These are phyloP conservation scores for Pseudogymnoascus sp. DNA, from an alignment of 2,329 filamentous ascomycete genomes.

Conservation along the genomic window DNA sequence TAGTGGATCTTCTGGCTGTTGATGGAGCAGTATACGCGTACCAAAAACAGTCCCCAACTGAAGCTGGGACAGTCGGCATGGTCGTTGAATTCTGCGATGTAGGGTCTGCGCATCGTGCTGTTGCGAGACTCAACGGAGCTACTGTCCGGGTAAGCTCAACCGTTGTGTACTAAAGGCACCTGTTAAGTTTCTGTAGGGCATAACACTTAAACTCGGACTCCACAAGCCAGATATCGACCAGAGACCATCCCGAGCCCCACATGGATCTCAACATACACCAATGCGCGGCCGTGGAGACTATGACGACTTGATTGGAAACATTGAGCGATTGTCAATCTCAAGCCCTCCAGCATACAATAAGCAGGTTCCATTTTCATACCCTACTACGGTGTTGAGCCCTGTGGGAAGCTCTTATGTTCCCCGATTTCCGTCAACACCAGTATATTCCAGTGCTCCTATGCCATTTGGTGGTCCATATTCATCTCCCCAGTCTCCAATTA, in stretches of 20 bases:
- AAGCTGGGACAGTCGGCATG: slow-evolving; percentile 38
- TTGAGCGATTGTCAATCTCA: slow-evolving; percentile 8
- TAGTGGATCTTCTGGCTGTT: slow-evolving; percentile 35
- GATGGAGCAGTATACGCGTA: slow-evolving; percentile 47
- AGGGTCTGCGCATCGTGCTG: slow-evolving; percentile 35
- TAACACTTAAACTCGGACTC: slow-evolving; percentile 5
- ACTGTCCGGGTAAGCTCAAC: slow-evolving; percentile 21
- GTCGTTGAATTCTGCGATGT: slow-evolving; percentile 46
- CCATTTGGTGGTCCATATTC: slow-evolving; percentile 13
- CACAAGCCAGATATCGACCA: slow-evolving; percentile 11
- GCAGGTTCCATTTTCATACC: slow-evolving; percentile 6
- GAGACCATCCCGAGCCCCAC: background rate
- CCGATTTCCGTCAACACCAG: background rate
- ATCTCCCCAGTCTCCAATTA: background rate
- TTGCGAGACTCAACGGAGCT: slow-evolving; percentile 34
- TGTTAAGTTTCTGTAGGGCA: slow-evolving; percentile 4
- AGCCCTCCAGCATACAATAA: background rate
- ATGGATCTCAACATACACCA: slow-evolving; percentile 4
- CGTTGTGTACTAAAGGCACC: background rate
- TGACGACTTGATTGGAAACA: slow-evolving; percentile 9
- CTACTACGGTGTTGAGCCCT: slow-evolving; percentile 13
- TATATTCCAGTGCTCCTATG: background rate
- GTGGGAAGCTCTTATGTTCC: slow-evolving; percentile 14
- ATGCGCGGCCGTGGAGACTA: slow-evolving; percentile 5
- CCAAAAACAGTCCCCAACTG: slow-evolving; percentile 34